Percentiles rank a stretch among this genome's conserved stretches.
These are phyloP conservation scores for Pyrenochaeta sp. DNA, from an alignment of 2,329 filamentous ascomycete species.

Conservation along the genomic window DNA sequence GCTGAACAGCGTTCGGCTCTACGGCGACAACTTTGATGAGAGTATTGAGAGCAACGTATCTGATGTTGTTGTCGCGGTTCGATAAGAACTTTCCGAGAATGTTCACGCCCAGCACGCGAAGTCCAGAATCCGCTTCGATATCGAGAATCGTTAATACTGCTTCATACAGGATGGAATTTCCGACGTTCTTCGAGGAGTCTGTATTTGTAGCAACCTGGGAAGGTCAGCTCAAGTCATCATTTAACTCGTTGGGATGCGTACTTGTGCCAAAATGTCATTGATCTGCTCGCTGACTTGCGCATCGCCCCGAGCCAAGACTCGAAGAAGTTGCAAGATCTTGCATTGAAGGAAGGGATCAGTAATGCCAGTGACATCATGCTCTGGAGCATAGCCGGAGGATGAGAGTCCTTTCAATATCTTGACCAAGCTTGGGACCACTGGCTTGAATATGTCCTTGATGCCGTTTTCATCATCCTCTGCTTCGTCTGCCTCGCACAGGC, in stretches of 20 bases:
- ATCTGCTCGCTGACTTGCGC: constrained; percentile 91
- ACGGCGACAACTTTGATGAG: constrained; percentile 98
- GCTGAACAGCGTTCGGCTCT: constrained; percentile 95
- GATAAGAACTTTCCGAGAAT: constrained; percentile 97
- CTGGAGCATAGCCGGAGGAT: constrained; percentile 93
- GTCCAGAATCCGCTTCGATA: constrained; percentile 94
- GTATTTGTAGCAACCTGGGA: constrained; percentile 88
- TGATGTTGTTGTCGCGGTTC: constrained; percentile 99
- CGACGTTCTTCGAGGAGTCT: constrained; percentile 96
- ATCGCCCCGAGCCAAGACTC: constrained; percentile 87
- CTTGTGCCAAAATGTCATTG: constrained; percentile 94
- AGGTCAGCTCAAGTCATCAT: constrained; percentile 29
- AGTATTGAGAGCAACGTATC: constrained; percentile 96
- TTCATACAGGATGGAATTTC: constrained; percentile 97
- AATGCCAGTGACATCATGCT: constrained; percentile 97
- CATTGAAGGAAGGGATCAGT: constrained; percentile 98
- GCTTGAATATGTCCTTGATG: constrained; percentile 88
- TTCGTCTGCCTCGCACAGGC: constrained; percentile 94
- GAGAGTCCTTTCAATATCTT: constrained; percentile 91
- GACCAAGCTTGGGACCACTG: constrained; percentile 83
- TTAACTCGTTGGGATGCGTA: constrained; percentile 10
- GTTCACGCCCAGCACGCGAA: constrained; percentile 94
- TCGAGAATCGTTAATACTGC: constrained; percentile 96
- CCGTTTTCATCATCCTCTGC: constrained; percentile 89
- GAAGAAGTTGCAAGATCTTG: constrained; percentile 87